Base-by-base conservation (phyloP, 2,329 filamentous ascomycete species). In the Ophiobolus disseminans region DNA sequence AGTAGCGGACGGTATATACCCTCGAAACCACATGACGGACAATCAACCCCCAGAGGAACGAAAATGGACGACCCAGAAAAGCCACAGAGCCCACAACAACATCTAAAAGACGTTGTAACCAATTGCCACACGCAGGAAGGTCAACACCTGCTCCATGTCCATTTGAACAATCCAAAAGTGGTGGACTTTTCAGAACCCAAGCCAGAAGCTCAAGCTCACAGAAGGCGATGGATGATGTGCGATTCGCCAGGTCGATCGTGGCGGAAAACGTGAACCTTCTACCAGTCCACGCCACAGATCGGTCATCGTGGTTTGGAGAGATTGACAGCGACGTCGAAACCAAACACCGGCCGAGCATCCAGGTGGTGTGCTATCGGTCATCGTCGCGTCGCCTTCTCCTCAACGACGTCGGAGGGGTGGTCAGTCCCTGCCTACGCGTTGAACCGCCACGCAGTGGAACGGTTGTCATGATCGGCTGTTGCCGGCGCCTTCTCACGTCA, bases 121-220 rank as follows among this genome's bases (percentile, higher is more conserved):
- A 42, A 49, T 55, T 52, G 35, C 14, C 41, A 40, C 45, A 57
- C 45, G 45, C 53, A 57, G 50, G 50, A n/a, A 48, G 50, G 46
- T 54, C 40, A 45, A 11, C 38, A 54, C 53, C 53, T 57, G 46
- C 35, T 58, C 45, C 49, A 45, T 52, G 46, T 52, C 40, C 49
- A 20, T n/a, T n/a, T 8, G 10, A 16, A 17, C n/a, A 35, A 28
- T 19, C 10, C 23, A 17, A 17, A 17, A 34, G 22, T 38, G 11
- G 2, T 23, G 14, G 22, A 35, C 26, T 40, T 40, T 20, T 10
- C 34, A 50, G 32, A 20, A 14, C 30, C n/a, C 28, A 25, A 14
- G 36, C 40, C 20, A 34, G 10, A 47, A n/a, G 26, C 43, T 37
- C 2, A 8, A 25, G 42, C 23, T 17, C 35, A 25, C 38, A 45